phyloP scores from a whole-genome alignment of 1,284 basidiomycete genomes.

The Fomitopsis palustris region DNA sequence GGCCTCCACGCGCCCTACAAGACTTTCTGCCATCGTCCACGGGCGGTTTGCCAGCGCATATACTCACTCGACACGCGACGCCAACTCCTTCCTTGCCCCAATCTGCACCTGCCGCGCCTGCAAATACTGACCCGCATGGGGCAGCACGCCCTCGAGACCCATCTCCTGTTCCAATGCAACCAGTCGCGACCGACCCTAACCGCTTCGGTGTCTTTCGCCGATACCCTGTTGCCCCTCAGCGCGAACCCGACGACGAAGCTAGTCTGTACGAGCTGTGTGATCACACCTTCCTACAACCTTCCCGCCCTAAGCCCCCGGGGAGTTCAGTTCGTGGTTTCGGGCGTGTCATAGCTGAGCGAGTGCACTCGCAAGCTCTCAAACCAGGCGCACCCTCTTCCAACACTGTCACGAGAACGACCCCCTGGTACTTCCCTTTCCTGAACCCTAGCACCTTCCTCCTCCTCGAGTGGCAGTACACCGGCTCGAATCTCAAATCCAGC shows the following conservation, averaged over 20 bases:
- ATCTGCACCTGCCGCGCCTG: background rate
- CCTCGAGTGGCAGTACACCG: background rate
- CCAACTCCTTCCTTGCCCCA: background rate
- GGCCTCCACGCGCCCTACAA: no score
- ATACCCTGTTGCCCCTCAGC: no score
- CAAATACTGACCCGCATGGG: background rate
- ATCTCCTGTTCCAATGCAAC: background rate
- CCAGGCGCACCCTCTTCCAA: background rate
- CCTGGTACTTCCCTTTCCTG: background rate
- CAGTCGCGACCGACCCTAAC: background rate
- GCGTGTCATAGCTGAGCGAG: background rate
- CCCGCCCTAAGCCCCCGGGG: background rate
- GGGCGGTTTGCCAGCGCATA: background rate
- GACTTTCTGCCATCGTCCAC: background rate
- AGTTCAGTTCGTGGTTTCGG: background rate
- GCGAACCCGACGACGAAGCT: background rate
- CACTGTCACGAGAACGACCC: background rate
- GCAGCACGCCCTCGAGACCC: background rate
- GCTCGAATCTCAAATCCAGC: background rate
- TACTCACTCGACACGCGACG: background rate
- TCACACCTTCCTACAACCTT: background rate
- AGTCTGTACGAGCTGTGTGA: background rate
- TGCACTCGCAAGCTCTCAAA: background rate
- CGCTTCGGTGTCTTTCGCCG: background rate
- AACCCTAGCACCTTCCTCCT: background rate